phyloP scores from a whole-genome alignment of 2,329 filamentous ascomycete species.

The Neurospora sp. region DNA sequence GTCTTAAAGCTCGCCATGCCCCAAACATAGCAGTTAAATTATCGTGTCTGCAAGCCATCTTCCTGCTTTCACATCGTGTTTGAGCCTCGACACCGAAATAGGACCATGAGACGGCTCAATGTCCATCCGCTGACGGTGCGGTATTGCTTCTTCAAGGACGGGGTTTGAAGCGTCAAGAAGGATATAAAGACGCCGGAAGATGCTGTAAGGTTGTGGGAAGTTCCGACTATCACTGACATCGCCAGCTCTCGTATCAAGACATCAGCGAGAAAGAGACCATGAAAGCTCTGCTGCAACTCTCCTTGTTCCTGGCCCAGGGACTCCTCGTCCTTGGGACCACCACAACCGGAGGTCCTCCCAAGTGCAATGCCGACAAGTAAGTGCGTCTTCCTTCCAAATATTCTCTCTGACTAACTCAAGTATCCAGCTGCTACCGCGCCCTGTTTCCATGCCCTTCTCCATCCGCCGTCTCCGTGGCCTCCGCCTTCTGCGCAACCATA shows the following conservation, averaged over 20 bases:
- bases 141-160: neutral
- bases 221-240: neutral
- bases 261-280: neutral
- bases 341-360: neutral
- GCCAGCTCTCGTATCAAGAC: neutral
- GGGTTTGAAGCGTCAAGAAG: too few relatives aligned
- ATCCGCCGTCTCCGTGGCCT: constrained; percentile 11
- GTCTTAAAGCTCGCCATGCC: neutral
- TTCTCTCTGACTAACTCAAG: too few relatives aligned
- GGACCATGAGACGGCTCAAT: neutral
- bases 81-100: neutral
- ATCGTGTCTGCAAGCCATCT: neutral
- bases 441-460: constrained; percentile 15
- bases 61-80: neutral
- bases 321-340: neutral
- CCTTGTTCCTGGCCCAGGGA: neutral
- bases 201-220: too few relatives aligned
- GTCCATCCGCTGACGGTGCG: neutral
- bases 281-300: neutral
- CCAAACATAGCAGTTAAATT: neutral
- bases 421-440: constrained; percentile 13
- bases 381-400: neutral
- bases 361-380: neutral
- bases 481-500: constrained; percentile 15
- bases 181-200: neutral